Conservation (phyloP, 305 asterid species). For the Rubia peregrina region DNA sequence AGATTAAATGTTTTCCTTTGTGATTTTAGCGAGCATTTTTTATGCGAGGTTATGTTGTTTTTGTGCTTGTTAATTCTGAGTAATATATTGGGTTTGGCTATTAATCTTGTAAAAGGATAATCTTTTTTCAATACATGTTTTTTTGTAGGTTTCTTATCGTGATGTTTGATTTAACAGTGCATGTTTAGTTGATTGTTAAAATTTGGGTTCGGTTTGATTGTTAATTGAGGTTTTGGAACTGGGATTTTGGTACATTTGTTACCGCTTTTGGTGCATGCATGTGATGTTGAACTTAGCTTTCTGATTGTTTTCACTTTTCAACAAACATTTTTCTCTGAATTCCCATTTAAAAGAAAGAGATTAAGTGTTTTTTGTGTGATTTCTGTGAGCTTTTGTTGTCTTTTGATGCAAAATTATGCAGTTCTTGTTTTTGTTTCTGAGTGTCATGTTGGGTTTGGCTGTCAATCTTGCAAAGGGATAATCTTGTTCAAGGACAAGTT, state of each 20-base stretch:
- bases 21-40: background rate
- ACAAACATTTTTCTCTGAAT: too few species aligned
- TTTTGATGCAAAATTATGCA: too few species aligned
- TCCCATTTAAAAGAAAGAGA: too few species aligned
- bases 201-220: slow-evolving; percentile 6
- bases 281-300: background rate
- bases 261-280: slow-evolving; percentile 12
- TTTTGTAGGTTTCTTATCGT: background rate
- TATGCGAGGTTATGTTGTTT: background rate
- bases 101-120: background rate
- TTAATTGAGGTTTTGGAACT: background rate
- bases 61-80: background rate
- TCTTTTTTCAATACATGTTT: background rate
- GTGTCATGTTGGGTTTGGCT: too few species aligned
- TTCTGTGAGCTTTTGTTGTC: too few species aligned
- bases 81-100: background rate
- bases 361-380: too few species aligned
- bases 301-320: background rate
- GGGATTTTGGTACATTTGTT: background rate
- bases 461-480: too few species aligned
- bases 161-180: background rate
- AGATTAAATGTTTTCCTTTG: too few species aligned
- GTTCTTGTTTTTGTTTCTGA: too few species aligned
- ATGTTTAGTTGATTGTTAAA: background rate
- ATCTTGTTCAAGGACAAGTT: too few species aligned